Percentiles rank a stretch among this genome's conserved stretches.
These are phyloP conservation scores for Parafenestella ontariensis DNA, from an alignment of 2,329 filamentous ascomycete species.

Conservation along the genomic window DNA sequence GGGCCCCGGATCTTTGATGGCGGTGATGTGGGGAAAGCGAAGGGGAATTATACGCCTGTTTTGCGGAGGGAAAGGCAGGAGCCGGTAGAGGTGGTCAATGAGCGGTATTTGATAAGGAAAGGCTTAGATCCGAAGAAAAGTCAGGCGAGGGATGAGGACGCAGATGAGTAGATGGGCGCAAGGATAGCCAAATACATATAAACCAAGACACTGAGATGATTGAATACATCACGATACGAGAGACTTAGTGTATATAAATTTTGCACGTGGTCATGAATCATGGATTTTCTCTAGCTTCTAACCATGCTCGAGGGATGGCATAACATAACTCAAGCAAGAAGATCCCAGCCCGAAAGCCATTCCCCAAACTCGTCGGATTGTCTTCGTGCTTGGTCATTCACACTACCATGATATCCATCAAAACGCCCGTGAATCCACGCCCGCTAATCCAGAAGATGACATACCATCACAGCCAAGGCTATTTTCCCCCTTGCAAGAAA, in stretches of 20 bases:
- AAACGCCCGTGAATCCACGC: conserved; percentile 29
- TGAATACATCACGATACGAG: not conserved
- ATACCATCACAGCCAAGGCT: conserved; percentile 9
- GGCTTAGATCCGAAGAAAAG: conserved; percentile 44
- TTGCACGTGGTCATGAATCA: conserved; percentile 5
- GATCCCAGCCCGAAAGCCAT: conserved; percentile 1
- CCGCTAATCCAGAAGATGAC: conserved; percentile 34
- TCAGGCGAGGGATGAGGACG: conserved; percentile 32
- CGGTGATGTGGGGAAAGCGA: conserved; percentile 59
- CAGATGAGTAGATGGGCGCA: conserved; percentile 31
- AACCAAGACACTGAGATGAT: no score
- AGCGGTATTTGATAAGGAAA: conserved; percentile 62
- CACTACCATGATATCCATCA: conserved; percentile 32
- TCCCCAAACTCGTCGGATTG: conserved; percentile 1
- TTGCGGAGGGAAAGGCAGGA: conserved; percentile 65
- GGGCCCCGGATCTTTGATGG: conserved; percentile 66
- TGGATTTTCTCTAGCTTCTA: conserved; percentile 11
- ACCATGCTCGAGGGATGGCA: not conserved
- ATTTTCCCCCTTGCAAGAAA: no score
- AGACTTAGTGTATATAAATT: not conserved
- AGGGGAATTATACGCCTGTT: conserved; percentile 65
- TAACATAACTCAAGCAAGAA: not conserved
- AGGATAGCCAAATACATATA: no score
- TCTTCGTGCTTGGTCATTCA: conserved; percentile 9
- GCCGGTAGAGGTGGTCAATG: conserved; percentile 67